Percentiles rank a stretch among this genome's conserved stretches.
These are phyloP conservation scores for Hirsutella rhossiliensis DNA, from an alignment of 2,329 filamentous ascomycete genomes.

Conservation along the genomic window DNA sequence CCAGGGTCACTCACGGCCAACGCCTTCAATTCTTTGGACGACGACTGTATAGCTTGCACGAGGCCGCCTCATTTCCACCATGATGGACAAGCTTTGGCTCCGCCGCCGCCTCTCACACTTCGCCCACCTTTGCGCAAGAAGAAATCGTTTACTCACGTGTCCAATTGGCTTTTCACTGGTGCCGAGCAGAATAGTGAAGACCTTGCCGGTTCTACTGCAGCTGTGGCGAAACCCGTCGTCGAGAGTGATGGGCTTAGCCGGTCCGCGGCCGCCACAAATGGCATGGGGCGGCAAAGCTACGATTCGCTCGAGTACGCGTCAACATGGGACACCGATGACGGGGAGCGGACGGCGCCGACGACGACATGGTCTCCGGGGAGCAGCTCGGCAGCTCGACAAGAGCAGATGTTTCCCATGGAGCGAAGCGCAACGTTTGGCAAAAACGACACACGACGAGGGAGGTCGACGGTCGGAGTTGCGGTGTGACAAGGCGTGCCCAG, in stretches of 20 bases:
- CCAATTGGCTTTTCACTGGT: slow-evolving; percentile 43
- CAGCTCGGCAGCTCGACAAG: slow-evolving; percentile 25
- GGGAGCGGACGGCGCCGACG: slow-evolving; percentile 27
- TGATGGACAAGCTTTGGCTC: slow-evolving; percentile 22
- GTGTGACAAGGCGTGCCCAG: not conserved
- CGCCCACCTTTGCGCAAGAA: slow-evolving; percentile 52
- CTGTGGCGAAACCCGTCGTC: slow-evolving; percentile 33
- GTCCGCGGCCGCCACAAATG: slow-evolving; percentile 23
- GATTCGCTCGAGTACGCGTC: slow-evolving; percentile 35
- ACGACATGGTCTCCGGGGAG: slow-evolving; percentile 38
- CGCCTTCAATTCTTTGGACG: slow-evolving; percentile 12
- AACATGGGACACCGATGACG: slow-evolving; percentile 36
- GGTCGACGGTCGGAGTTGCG: not conserved
- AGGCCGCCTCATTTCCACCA: not conserved
- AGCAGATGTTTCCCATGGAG: slow-evolving; percentile 28
- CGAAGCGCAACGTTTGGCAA: slow-evolving; percentile 19
- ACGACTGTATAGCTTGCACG: not conserved
- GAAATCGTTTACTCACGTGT: slow-evolving; percentile 53
- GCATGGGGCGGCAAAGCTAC: slow-evolving; percentile 24
- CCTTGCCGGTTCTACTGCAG: slow-evolving; percentile 34
- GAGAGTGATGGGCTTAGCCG: slow-evolving; percentile 28
- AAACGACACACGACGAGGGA: slow-evolving; percentile 5
- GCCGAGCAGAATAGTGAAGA: slow-evolving; percentile 24
- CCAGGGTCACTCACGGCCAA: slow-evolving; percentile 17
- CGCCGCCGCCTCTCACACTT: slow-evolving; percentile 45